Percentiles rank a stretch among this genome's conserved stretches.
phyloP scores from a whole-genome alignment of 2,329 filamentous ascomycete species.

The Pyrenochaeta sp. region DNA sequence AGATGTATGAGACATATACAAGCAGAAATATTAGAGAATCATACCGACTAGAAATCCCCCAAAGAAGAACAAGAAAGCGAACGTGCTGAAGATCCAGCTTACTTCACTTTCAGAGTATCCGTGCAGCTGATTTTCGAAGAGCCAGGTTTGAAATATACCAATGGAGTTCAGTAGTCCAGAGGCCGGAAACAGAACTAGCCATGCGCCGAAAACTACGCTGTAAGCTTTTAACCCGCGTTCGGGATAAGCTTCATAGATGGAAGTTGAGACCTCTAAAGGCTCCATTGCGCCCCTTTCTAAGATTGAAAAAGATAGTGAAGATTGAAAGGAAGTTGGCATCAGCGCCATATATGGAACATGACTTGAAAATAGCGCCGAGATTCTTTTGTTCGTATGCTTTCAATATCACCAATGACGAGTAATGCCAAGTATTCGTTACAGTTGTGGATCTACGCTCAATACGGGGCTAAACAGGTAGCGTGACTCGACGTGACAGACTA shows the following conservation, averaged over 20 bases:
- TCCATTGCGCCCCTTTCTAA: background rate
- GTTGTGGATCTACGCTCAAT: background rate
- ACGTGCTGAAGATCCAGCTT: slow-evolving; percentile 84
- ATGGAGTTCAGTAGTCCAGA: slow-evolving; percentile 48
- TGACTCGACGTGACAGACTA: too few species aligned
- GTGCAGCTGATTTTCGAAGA: slow-evolving; percentile 73
- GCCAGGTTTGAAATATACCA: slow-evolving; percentile 80
- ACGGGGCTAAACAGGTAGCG: too few species aligned
- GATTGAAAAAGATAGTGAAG: background rate
- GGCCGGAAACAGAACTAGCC: slow-evolving; percentile 29
- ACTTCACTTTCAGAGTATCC: slow-evolving; percentile 70
- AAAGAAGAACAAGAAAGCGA: slow-evolving; percentile 80
- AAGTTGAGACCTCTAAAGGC: background rate
- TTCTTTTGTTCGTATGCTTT: background rate
- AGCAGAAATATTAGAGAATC: background rate
- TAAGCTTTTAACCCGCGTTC: slow-evolving; percentile 39
- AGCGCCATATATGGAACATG: background rate
- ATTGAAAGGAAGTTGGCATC: background rate
- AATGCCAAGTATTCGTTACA: background rate
- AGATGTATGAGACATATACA: background rate
- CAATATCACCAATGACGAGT: background rate
- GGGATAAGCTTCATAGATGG: slow-evolving; percentile 20
- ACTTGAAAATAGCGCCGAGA: background rate
- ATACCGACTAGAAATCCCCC: slow-evolving; percentile 59
- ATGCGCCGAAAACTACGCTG: slow-evolving; percentile 41